These are phyloP conservation scores for Globisporangium alternatum DNA, from an alignment of 352 stramenopile genomes.

Conservation along the genomic window DNA sequence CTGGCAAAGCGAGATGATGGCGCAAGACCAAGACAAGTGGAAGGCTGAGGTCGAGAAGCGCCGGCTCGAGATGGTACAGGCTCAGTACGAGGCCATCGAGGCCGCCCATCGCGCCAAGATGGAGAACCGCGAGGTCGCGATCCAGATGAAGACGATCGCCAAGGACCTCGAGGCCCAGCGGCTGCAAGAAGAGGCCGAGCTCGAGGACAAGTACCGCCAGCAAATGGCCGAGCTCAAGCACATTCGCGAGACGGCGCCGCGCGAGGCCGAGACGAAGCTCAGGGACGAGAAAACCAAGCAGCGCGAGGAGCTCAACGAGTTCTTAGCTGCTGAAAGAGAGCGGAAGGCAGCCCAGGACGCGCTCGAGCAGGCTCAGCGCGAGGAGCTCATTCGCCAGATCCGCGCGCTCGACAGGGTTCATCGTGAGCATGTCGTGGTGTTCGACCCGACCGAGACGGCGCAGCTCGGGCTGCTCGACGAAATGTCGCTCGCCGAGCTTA, in stretches of 20 bases:
- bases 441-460: constrained; percentile 88
- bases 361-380: constrained; percentile 63
- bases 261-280: constrained; percentile 66
- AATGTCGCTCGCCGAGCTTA: constrained; percentile 89
- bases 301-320: constrained; percentile 61
- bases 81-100: constrained; percentile 77
- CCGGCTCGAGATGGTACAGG: constrained; percentile 80
- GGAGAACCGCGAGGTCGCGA: constrained; percentile 81
- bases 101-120: constrained; percentile 58
- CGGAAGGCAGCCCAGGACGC: constrained; percentile 60
- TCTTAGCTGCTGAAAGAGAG: constrained; percentile 56
- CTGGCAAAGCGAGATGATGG: constrained; percentile 87
- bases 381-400: constrained; percentile 87
- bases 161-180: constrained; percentile 66
- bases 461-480: constrained; percentile 89
- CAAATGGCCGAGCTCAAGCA: constrained; percentile 69
- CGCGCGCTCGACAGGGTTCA: constrained; percentile 79
- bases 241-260: constrained; percentile 72
- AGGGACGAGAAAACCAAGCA: constrained; percentile 58
- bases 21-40: constrained; percentile 69
- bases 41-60: constrained; percentile 73
- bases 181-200: constrained; percentile 47
- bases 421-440: constrained; percentile 77
- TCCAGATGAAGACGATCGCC: constrained; percentile 73
- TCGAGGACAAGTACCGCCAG: constrained; percentile 53